phyloP scores from a whole-genome alignment of 2,329 filamentous ascomycete species.

The Pezicula neosporulosa region DNA sequence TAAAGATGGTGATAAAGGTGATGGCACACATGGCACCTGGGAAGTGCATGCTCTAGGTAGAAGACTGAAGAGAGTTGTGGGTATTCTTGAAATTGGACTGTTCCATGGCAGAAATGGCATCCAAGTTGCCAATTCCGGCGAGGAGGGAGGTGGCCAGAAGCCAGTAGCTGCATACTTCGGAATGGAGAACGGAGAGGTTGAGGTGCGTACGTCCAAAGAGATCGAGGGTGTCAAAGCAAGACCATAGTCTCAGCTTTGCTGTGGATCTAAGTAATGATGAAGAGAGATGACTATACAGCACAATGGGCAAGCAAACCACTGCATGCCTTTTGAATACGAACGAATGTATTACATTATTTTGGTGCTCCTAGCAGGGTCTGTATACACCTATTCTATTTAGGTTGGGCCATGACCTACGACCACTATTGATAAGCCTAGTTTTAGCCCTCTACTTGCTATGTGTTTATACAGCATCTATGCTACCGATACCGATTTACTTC shows the following conservation, averaged over 20 bases:
- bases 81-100: constrained; percentile 87
- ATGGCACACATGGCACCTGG: constrained; percentile 67
- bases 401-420: too few relatives aligned
- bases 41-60: constrained; percentile 73
- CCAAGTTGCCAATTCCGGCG: constrained; percentile 57
- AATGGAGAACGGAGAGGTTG: constrained; percentile 70
- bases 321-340: too few relatives aligned
- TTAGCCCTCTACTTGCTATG: too few relatives aligned
- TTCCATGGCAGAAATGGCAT: constrained; percentile 81
- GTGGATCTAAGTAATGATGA: too few relatives aligned
- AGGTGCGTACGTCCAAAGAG: constrained; percentile 44
- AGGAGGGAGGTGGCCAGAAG: constrained; percentile 73
- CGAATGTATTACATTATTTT: too few relatives aligned
- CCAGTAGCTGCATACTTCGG: constrained; percentile 95
- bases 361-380: too few relatives aligned
- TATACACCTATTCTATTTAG: too few relatives aligned
- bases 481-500: too few relatives aligned
- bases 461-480: too few relatives aligned
- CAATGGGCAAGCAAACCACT: too few relatives aligned
- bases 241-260: constrained; percentile 7
- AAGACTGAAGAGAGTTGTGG: constrained; percentile 75
- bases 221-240: constrained; percentile 22
- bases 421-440: too few relatives aligned
- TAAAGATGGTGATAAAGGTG: constrained; percentile 39
- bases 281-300: too few relatives aligned